phyloP scores from a whole-genome alignment of 129 eudicot genomes.

The Tanacetum coccineum region DNA sequence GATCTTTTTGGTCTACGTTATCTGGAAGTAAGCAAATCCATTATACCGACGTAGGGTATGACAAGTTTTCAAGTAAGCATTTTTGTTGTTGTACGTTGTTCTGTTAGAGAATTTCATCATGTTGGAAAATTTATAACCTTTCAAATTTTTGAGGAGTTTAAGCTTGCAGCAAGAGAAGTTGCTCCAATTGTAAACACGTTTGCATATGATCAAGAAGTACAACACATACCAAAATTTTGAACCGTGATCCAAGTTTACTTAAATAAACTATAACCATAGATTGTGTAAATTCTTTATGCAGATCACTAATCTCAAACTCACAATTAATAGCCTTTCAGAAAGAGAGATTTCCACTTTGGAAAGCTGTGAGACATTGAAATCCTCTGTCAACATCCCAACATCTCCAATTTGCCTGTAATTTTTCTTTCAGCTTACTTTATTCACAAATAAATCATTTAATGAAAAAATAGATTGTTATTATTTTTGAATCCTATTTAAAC shows the following conservation, averaged over 20 bases:
- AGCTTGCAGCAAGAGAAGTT: no score
- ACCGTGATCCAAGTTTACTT: not conserved
- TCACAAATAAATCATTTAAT: no score
- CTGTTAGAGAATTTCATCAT: not conserved
- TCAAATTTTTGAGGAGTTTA: no score
- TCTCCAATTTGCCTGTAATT: slow-evolving; percentile 63
- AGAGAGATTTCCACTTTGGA: slow-evolving; percentile 93
- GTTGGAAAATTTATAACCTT: no score
- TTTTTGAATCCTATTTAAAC: no score
- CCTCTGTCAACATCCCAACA: slow-evolving; percentile 72
- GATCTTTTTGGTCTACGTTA: slow-evolving; percentile 39
- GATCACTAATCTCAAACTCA: slow-evolving; percentile 80
- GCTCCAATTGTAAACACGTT: slow-evolving; percentile 42
- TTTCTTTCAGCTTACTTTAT: not conserved
- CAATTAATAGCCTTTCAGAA: slow-evolving; percentile 83
- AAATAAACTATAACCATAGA: no score
- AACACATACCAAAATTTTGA: slow-evolving; percentile 24
- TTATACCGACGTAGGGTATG: slow-evolving; percentile 68
- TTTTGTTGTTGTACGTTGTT: not conserved
- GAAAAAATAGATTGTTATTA: no score
- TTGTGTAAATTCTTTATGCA: slow-evolving; percentile 25
- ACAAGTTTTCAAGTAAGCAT: slow-evolving; percentile 65
- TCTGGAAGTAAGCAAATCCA: slow-evolving; percentile 81
- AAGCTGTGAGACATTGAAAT: slow-evolving; percentile 85
- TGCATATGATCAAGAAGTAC: slow-evolving; percentile 52